Base-by-base conservation (phyloP, 495 filamentous ascomycete species). In the Staphylotrichum longicolle region DNA sequence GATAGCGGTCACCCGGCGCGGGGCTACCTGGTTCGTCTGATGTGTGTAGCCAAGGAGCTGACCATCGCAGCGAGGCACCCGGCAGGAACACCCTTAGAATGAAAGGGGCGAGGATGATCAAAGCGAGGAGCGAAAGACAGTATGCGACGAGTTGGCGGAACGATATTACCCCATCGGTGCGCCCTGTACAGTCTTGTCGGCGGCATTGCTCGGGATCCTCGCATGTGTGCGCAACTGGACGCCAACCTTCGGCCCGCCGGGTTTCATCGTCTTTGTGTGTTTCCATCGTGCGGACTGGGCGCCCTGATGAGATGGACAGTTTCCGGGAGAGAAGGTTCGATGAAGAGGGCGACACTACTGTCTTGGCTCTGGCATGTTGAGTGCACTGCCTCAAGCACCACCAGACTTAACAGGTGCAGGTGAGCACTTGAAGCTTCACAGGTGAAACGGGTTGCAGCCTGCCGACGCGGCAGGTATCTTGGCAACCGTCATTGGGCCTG, bases 1-100 rank as follows among this genome's bases (percentile, higher is more conserved):
- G 74, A 64, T 96, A 96, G 52, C 78, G 72, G 50, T 84, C 77
- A 34, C 80, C 75, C 10, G 27, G 2, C 14, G n/a, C 4, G 2
- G 42, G 7, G 12, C 32, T 8, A 7, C 14, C 40, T 1, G 9
- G 44, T 3, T 51, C 10, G 1, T 20, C 14, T 12, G 44, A 9
- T 12, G 44, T 11, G 14, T 37, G 27, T 15, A 35, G 11, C 35
- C 42, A 32, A 20, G 15, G 35, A 4, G 11, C 0, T 1, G 34
- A 5, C 52, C 52, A 56, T 32, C 32, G 32, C 44, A 33, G 12
- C 8, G 40, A 54, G 11, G 35, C 15, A 2, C 33, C 20, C 11
- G 6, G n/a, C 12, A 15, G 34, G 6, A 49, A 27, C 2, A 33
- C 3, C 15, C 7, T 4, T 12, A 15, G 20, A 1, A 49, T 10